Percentiles rank a stretch among this genome's conserved stretches.
Conservation (phyloP, 2,329 filamentous ascomycete genomes). For the Nectriaceae sp. region DNA sequence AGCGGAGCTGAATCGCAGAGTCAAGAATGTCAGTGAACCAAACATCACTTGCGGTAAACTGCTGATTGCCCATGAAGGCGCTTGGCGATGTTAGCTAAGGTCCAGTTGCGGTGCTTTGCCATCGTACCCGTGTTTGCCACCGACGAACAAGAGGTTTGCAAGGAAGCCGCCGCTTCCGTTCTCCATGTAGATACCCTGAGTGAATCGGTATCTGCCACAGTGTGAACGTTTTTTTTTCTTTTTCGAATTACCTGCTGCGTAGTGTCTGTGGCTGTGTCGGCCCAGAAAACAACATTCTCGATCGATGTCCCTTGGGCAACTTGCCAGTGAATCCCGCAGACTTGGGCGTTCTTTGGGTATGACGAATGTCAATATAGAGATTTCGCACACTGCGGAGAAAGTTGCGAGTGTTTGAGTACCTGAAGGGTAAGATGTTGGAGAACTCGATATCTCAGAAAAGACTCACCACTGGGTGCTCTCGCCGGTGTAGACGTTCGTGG, state of each 20-base stretch:
- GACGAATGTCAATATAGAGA: conserved; percentile 58
- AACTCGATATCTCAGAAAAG: too few species aligned
- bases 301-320: conserved; percentile 60
- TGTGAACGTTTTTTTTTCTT: too few species aligned
- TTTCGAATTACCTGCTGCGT: not conserved
- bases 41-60: conserved; percentile 83
- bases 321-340: conserved; percentile 60
- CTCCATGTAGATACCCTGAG: conserved; percentile 75
- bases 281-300: conserved; percentile 52
- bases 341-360: conserved; percentile 30
- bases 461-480: conserved; percentile 54
- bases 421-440: too few species aligned
- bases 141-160: conserved; percentile 81
- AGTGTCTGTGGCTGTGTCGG: conserved; percentile 21
- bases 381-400: conserved; percentile 69
- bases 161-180: conserved; percentile 73
- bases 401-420: conserved; percentile 46
- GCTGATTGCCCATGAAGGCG: conserved; percentile 81
- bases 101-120: conserved; percentile 25
- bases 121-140: conserved; percentile 65
- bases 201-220: too few species aligned
- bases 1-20: conserved; percentile 86
- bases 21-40: conserved; percentile 81
- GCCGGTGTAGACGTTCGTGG: conserved; percentile 80
- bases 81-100: conserved; percentile 30